Evolutionary conservation across 2,329 filamentous ascomycete genomes (phyloP).

Genomic region (Fusarium nanum): DNA sequence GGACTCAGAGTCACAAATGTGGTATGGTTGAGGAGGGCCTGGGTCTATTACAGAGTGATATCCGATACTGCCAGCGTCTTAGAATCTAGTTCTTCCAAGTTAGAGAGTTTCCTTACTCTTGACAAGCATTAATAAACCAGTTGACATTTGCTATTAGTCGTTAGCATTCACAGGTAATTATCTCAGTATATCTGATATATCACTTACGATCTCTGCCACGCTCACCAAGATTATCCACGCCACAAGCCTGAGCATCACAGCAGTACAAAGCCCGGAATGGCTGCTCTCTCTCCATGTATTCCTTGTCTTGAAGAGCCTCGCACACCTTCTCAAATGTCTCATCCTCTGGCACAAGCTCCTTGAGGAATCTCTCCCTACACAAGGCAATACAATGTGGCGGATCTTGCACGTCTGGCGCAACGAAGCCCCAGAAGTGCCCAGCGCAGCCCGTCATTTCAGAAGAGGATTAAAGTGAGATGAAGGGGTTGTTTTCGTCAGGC

Average conservation of each 20-base stretch:
- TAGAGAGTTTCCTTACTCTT: slow-evolving; percentile 57
- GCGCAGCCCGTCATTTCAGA: slow-evolving; percentile 33
- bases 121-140: slow-evolving; percentile 62
- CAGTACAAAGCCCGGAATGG: slow-evolving; percentile 62
- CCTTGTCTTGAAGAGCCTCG: slow-evolving; percentile 46
- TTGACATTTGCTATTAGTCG: slow-evolving; percentile 60
- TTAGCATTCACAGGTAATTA: slow-evolving; percentile 20
- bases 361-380: slow-evolving; percentile 52
- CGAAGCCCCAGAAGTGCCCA: slow-evolving; percentile 47
- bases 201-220: slow-evolving; percentile 59
- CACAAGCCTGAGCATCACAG: slow-evolving; percentile 63
- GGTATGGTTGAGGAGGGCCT: slow-evolving; percentile 43
- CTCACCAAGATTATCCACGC: slow-evolving; percentile 54
- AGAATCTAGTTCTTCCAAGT: background rate
- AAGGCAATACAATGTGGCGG: slow-evolving; percentile 50
- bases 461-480: background rate
- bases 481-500: slow-evolving; percentile 16
- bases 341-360: slow-evolving; percentile 42
- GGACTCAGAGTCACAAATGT: slow-evolving; percentile 38
- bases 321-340: slow-evolving; percentile 51
- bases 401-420: slow-evolving; percentile 47
- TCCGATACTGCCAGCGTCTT: slow-evolving; percentile 40
- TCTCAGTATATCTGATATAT: background rate
- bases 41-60: slow-evolving; percentile 43
- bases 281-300: slow-evolving; percentile 42